Base-by-base conservation (phyloP, 2,329 filamentous ascomycete genomes). In the Cordyceps militaris region DNA sequence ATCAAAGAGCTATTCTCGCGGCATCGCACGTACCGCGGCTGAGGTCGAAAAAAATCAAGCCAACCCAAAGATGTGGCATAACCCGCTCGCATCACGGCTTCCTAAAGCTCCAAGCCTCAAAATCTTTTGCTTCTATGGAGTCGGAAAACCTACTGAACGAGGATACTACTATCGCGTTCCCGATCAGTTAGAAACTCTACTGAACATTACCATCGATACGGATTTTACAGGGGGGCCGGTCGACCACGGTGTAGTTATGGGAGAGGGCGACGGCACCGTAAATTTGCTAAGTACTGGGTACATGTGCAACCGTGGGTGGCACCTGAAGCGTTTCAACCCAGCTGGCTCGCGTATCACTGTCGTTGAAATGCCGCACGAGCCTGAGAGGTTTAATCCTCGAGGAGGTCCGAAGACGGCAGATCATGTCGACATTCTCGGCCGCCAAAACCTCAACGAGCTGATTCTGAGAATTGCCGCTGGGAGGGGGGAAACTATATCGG, bases 231-330 rank as follows among this genome's bases (percentile, higher is more conserved):
- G 78, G 54, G 81, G 78, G 16, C 76, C 79, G 3, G 78, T 85
- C 4, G 92, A 99, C 68, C 94, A 89, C 63, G 94, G 94, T 24
- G 91, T 99, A n/a, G 80, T 96, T 34, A 87, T 97, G 79, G 93
- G 93, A 38, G 94, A 97, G 71, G 94, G 94, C 4, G 94, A 99
- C 65, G 94, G 94, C 1, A 99, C 94, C 0, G 94, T 99, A 43
- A 96, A 92, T 63, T 73, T 99, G n/a, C 74, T 99, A 11, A 95
- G 89, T 64, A 84, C 85, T 1, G 94, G 93, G 2, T 99, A 97
- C 70, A 97, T 99, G 94, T 99, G 94, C 71, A 88, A 91, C 64
- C 91, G 87, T 66, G 94, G 94, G 3, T 99, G 94, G 94, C 85
- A 86, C 59, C 88, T 97, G 72, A 91, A 91, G 72, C 82, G 94